A percentile compares a stretch with the other conserved stretches of the same genome.
Conservation (phyloP, 2,329 filamentous ascomycete species). For the Hymenoscyphus fructigenus region DNA sequence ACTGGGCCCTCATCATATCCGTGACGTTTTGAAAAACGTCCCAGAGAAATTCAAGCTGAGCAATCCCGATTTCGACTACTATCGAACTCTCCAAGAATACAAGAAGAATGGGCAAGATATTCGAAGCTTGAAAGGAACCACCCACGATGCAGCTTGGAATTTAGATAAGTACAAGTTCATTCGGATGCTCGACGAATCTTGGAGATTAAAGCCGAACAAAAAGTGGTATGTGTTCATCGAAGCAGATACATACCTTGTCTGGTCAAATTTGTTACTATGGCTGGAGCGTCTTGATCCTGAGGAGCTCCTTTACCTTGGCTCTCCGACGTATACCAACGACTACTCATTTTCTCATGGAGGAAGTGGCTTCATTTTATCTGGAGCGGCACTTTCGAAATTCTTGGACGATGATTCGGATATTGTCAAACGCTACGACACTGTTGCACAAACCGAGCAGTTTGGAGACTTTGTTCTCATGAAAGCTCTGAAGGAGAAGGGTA, state of each 20-base stretch:
- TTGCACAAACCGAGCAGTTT: slow-evolving; percentile 44
- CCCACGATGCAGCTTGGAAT: slow-evolving; percentile 45
- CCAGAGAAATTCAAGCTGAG: slow-evolving; percentile 41
- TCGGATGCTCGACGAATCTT: slow-evolving; percentile 56
- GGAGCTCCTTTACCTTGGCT: slow-evolving; percentile 50
- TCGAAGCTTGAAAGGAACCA: slow-evolving; percentile 37
- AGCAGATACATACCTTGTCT: slow-evolving; percentile 56
- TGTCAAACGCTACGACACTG: slow-evolving; percentile 47
- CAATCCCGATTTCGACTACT: slow-evolving; percentile 46
- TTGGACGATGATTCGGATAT: slow-evolving; percentile 43
- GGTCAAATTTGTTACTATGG: slow-evolving; percentile 51
- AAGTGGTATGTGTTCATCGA: slow-evolving; percentile 61
- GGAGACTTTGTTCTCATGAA: slow-evolving; percentile 51
- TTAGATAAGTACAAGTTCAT: slow-evolving; percentile 63
- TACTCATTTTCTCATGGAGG: slow-evolving; percentile 55
- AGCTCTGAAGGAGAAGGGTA: slow-evolving; percentile 46
- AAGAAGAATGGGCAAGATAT: slow-evolving; percentile 46
- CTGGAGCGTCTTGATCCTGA: slow-evolving; percentile 44
- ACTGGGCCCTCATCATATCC: slow-evolving; percentile 44
- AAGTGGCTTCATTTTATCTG: slow-evolving; percentile 52
- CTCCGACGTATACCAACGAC: slow-evolving; percentile 43
- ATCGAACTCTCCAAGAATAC: slow-evolving; percentile 43
- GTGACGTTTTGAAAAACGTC: slow-evolving; percentile 48
- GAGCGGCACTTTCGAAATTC: slow-evolving; percentile 49
- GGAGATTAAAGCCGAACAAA: slow-evolving; percentile 46